These are phyloP conservation scores for Neoarthrinium moseri DNA, from an alignment of 2,329 filamentous ascomycete species.

Conservation along the genomic window DNA sequence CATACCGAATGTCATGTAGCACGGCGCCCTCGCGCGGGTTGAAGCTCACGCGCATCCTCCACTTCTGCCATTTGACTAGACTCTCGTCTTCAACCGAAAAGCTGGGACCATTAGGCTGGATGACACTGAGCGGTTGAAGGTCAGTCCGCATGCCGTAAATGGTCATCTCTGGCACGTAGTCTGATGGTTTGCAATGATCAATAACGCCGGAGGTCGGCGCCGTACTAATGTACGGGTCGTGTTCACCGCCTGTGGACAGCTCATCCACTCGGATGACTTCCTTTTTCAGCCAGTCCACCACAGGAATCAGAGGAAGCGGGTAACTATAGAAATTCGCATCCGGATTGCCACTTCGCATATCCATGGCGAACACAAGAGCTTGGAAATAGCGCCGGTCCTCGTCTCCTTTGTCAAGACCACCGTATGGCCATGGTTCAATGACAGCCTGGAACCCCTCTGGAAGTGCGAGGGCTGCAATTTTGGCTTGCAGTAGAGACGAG, in stretches of 20 bases:
- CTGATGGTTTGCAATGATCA: constrained; percentile 7
- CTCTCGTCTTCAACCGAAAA: constrained; percentile 55
- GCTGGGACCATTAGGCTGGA: constrained; percentile 65
- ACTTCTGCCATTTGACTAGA: constrained; percentile 62
- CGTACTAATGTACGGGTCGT: neutral
- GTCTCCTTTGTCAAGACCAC: constrained; percentile 38
- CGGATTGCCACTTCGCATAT: constrained; percentile 38
- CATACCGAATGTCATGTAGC: constrained; percentile 68
- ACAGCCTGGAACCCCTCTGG: constrained; percentile 42
- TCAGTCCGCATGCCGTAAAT: constrained; percentile 30
- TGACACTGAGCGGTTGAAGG: constrained; percentile 59
- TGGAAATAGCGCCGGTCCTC: constrained; percentile 44
- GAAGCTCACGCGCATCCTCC: constrained; percentile 68
- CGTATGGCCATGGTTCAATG: constrained; percentile 68
- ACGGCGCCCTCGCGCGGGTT: constrained; percentile 69
- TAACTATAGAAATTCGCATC: constrained; percentile 64
- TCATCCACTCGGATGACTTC: constrained; percentile 1
- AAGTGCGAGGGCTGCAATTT: constrained; percentile 44
- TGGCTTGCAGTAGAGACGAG: constrained; percentile 39
- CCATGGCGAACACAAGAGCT: constrained; percentile 46
- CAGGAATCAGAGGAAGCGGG: constrained; percentile 53
- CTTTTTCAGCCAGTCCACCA: constrained; percentile 7
- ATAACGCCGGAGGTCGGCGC: neutral
- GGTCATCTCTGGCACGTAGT: constrained; percentile 7
- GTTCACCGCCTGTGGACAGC: constrained; percentile 5